Base-by-base conservation (phyloP, 2,329 filamentous ascomycete genomes). In the Dothidotthia symphoricarpi region DNA sequence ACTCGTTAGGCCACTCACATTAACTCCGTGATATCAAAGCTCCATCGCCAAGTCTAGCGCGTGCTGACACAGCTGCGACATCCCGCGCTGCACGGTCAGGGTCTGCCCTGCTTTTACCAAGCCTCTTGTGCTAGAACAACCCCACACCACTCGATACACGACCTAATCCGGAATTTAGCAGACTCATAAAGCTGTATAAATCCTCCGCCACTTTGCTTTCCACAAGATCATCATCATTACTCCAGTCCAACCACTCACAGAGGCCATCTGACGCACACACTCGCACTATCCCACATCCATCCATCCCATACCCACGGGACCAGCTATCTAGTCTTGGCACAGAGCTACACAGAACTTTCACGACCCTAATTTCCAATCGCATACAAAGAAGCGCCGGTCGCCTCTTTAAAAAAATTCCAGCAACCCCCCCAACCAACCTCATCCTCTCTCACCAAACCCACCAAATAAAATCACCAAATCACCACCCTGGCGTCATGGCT, bases 401-500 rank as follows among this genome's bases (percentile, higher is more conserved):
- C 42, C 39, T 41, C 37, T 25, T 40, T 41, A n/a, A n/a, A n/a
- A n/a, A n/a, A n/a, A n/a, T n/a, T n/a, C 30, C 34, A 19, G 22
- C n/a, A 19, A 33, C 25, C 32, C 31, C 17, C 16, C 12, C 19
- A 24, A 24, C 19, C 27, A 40, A 48, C 11, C 39, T 39, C 37
- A 42, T 24, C 34, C 38, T 19, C 24, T 31, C 24, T 34, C 33
- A 14, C 27, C 28, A 16, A 31, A 30, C 31, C 31, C 26, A 45
- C 38, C 31, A 31, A 44, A 26, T 38, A 24, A 40, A 30, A 16
- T 8, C 34, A 36, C 38, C 27, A 32, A 35, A 43, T 46, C 42
- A 39, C 31, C 50, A 62, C 28, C 40, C 53, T 53, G 54, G 48
- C 55, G 54, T 55, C 54, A 66, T 64, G 61, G 59, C 61, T 59